A percentile compares a stretch with the other conserved stretches of the same genome.
phyloP scores from a whole-genome alignment of 2,329 filamentous ascomycete species.

The Fusarium sp. region DNA sequence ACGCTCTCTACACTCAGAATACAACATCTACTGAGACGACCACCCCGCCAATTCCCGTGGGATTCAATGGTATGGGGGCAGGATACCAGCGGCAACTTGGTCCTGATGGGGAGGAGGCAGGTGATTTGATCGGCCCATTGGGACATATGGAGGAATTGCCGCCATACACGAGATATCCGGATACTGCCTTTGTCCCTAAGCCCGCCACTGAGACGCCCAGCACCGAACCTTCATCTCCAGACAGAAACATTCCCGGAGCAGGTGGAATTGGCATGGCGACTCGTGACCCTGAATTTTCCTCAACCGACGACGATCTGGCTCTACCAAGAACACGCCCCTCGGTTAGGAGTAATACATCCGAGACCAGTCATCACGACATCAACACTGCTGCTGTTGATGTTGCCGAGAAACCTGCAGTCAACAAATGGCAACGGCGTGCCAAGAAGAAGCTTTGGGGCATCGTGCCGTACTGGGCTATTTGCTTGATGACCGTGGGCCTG shows the following conservation, averaged over 20 bases:
- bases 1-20: conserved; percentile 84
- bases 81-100: conserved; percentile 76
- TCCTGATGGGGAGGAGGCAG: conserved; percentile 84
- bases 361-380: conserved; percentile 62
- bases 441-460: conserved; percentile 65
- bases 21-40: conserved; percentile 62
- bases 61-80: conserved; percentile 73
- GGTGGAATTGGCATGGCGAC: conserved; percentile 68
- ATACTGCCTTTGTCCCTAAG: conserved; percentile 64
- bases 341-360: conserved; percentile 57
- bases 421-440: conserved; percentile 63
- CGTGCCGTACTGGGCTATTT: conserved; percentile 68
- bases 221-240: conserved; percentile 22
- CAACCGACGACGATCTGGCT: conserved; percentile 60
- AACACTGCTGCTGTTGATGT: conserved; percentile 57
- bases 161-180: conserved; percentile 89
- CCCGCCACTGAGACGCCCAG: conserved; percentile 17
- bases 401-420: conserved; percentile 57
- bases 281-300: conserved; percentile 68
- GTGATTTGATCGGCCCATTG: conserved; percentile 84
- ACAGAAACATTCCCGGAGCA: conserved; percentile 59
- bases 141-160: conserved; percentile 91
- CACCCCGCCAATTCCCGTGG: conserved; percentile 66
- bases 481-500: conserved; percentile 57
- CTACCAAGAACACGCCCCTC: conserved; percentile 61